These are phyloP conservation scores for Teratosphaeria viscida DNA, from an alignment of 2,329 filamentous ascomycete genomes.

Conservation along the genomic window DNA sequence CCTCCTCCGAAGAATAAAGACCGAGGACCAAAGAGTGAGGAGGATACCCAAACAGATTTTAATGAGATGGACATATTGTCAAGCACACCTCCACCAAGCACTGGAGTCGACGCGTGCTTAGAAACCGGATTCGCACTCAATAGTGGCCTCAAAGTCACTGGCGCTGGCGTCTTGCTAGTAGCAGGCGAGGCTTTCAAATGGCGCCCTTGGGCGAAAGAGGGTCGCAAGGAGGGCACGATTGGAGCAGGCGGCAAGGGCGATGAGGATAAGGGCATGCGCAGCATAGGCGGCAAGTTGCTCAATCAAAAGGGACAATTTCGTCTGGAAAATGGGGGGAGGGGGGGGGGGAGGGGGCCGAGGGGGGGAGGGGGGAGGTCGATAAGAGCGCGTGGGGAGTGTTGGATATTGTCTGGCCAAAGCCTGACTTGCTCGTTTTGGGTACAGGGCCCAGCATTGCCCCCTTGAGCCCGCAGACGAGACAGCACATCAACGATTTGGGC, in stretches of 20 bases:
- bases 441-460: slow-evolving; percentile 67
- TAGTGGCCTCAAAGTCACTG: slow-evolving; percentile 61
- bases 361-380: too few species aligned
- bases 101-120: slow-evolving; percentile 72
- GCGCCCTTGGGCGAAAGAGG: slow-evolving; percentile 61
- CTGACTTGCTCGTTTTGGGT: slow-evolving; percentile 88
- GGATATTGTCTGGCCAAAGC: slow-evolving; percentile 73
- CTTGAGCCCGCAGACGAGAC: slow-evolving; percentile 63
- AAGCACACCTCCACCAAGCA: slow-evolving; percentile 64
- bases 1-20: slow-evolving; percentile 39
- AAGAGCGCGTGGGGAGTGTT: slow-evolving; percentile 64
- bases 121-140: slow-evolving; percentile 78
- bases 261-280: slow-evolving; percentile 23
- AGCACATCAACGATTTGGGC: slow-evolving; percentile 63
- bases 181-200: slow-evolving; percentile 82
- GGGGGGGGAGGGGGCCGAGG: too few species aligned
- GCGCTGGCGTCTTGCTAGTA: slow-evolving; percentile 65
- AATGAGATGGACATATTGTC: slow-evolving; percentile 66
- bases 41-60: slow-evolving; percentile 63
- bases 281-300: slow-evolving; percentile 40
- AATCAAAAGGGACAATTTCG: slow-evolving; percentile 75
- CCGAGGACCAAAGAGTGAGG: slow-evolving; percentile 50
- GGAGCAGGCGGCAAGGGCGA: slow-evolving; percentile 28
- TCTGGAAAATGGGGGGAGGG: too few species aligned
- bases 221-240: slow-evolving; percentile 25